phyloP scores from a whole-genome alignment of 2,329 filamentous ascomycete genomes.

The Cladosporium sp. region DNA sequence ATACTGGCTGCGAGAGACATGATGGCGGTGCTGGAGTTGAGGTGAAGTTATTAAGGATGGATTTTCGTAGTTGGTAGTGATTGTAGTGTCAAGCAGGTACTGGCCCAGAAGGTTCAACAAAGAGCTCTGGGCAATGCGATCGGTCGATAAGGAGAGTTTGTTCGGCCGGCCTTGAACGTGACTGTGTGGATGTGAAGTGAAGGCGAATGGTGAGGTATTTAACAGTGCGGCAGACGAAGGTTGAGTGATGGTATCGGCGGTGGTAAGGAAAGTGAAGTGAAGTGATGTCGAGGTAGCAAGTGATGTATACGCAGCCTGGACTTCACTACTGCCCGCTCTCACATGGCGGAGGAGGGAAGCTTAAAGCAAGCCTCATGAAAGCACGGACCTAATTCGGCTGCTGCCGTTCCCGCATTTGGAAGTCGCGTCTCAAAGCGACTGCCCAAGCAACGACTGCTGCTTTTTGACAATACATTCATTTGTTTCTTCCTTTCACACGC shows the following conservation, averaged over 20 bases:
- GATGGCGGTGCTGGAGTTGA: slow-evolving; percentile 11
- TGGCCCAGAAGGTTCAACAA: slow-evolving; percentile 26
- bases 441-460: not conserved
- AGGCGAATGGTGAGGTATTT: not conserved
- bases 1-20: slow-evolving; percentile 30
- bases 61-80: not conserved
- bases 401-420: slow-evolving; percentile 7
- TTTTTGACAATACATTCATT: not conserved
- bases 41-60: not conserved
- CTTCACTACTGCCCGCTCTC: not conserved
- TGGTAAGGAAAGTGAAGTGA: not conserved
- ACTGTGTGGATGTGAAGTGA: not conserved
- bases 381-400: not conserved
- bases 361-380: not conserved
- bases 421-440: slow-evolving; percentile 10
- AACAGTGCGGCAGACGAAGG: not conserved
- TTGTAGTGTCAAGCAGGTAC: not conserved
- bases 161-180: not conserved
- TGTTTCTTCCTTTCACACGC: not conserved
- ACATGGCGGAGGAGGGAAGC: not conserved
- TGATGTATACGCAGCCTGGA: not conserved
- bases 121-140: slow-evolving; percentile 24
- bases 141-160: not conserved
- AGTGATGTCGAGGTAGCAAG: not conserved
- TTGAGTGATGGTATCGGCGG: not conserved